These are phyloP conservation scores for Phytophthora podocarpi DNA, from an alignment of 352 stramenopile genomes.

Conservation along the genomic window DNA sequence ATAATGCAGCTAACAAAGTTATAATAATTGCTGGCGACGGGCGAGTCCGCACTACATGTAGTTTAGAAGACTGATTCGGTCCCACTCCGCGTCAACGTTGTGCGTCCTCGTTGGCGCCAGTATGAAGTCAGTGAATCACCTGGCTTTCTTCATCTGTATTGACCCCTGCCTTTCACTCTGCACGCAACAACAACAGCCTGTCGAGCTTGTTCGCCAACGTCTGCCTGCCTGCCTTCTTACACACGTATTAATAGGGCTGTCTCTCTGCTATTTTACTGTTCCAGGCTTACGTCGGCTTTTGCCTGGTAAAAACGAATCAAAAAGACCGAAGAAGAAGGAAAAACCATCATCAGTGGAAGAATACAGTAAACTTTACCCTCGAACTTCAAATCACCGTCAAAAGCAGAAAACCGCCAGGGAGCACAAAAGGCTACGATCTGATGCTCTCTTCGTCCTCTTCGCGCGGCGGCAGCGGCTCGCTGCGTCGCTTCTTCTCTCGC, in stretches of 20 bases:
- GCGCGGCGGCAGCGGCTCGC: constrained; percentile 5
- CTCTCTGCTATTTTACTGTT: no score
- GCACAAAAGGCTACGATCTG: no score
- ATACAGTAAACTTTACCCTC: neutral
- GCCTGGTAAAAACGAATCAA: constrained; percentile 15
- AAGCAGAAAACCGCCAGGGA: constrained; percentile 17
- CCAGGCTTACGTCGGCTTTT: constrained; percentile 13
- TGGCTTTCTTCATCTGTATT: constrained; percentile 20
- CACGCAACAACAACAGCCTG: no score
- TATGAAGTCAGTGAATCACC: constrained; percentile 2
- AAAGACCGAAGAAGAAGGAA: constrained; percentile 19
- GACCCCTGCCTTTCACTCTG: no score
- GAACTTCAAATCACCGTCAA: constrained; percentile 24
- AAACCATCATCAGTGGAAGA: neutral
- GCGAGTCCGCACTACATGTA: no score
- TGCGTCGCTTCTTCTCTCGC: constrained; percentile 38
- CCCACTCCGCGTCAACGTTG: neutral
- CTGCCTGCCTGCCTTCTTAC: no score
- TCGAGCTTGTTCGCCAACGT: no score
- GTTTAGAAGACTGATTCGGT: no score
- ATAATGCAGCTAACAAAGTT: no score
- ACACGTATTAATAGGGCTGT: no score
- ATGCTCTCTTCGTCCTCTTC: constrained; percentile 30
- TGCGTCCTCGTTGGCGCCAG: constrained; percentile 1
- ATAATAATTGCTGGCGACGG: no score